These are phyloP conservation scores for Colletotrichum sp. DNA, from an alignment of 2,329 filamentous ascomycete species.

Conservation along the genomic window DNA sequence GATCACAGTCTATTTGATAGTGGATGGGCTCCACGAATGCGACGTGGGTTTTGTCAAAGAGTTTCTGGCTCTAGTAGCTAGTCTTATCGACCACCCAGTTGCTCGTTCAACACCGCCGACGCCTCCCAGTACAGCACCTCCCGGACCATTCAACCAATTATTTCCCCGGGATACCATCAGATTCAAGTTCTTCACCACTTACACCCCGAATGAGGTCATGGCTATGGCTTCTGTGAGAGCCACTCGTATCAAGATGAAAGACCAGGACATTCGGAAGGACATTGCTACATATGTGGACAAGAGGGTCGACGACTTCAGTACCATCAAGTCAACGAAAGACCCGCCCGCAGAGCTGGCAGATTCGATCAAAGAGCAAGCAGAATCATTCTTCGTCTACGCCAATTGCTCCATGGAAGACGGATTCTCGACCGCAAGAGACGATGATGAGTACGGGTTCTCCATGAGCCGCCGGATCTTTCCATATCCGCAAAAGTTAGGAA, in stretches of 20 bases:
- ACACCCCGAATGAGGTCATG: background rate
- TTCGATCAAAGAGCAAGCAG: conserved; percentile 16
- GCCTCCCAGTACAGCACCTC: background rate
- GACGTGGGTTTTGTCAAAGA: background rate
- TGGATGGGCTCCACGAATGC: conserved; percentile 27
- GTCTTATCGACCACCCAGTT: background rate
- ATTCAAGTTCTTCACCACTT: conserved; percentile 19
- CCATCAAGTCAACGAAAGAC: background rate
- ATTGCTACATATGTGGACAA: conserved; percentile 18
- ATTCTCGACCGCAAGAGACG: background rate
- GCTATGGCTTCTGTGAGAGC: background rate
- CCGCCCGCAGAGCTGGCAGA: background rate
- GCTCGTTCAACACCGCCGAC: background rate
- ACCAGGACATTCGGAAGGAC: conserved; percentile 13
- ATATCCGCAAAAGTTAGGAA: conserved; percentile 14
- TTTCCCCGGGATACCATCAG: background rate
- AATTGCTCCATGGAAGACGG: conserved; percentile 19
- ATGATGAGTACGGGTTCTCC: background rate
- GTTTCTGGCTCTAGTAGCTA: conserved; percentile 1
- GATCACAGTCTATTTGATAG: conserved; percentile 23
- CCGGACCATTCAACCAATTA: background rate
- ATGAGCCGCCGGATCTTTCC: background rate
- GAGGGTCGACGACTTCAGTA: background rate
- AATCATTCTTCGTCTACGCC: conserved; percentile 21
- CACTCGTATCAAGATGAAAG: background rate